phyloP scores from a whole-genome alignment of 2,329 filamentous ascomycete species.

The Xylaria arbuscula region DNA sequence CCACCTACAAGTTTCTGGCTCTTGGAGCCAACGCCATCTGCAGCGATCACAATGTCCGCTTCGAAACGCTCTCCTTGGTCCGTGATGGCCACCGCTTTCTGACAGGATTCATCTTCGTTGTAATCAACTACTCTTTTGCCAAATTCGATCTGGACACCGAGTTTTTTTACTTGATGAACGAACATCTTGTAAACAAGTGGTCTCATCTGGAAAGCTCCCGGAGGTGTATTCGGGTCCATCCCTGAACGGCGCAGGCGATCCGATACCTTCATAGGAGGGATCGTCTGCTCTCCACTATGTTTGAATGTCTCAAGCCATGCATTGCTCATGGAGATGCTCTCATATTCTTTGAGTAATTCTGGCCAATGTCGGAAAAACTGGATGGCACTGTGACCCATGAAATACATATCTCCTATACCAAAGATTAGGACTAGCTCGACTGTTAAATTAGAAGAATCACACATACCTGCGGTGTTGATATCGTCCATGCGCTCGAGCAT shows the following conservation, averaged over 20 bases:
- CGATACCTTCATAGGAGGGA: constrained; percentile 60
- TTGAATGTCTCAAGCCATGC: constrained; percentile 67
- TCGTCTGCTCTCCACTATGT: constrained; percentile 61
- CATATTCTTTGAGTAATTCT: constrained; percentile 62
- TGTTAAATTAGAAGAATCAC: background rate
- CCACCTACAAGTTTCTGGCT: constrained; percentile 57
- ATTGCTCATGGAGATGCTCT: constrained; percentile 63
- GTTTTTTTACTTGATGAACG: constrained; percentile 58
- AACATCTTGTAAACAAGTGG: constrained; percentile 67
- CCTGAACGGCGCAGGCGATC: constrained; percentile 58
- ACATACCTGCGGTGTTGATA: constrained; percentile 63
- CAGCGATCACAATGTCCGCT: constrained; percentile 61
- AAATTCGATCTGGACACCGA: constrained; percentile 60
- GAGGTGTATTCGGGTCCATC: constrained; percentile 58
- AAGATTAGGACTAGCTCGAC: constrained; percentile 23
- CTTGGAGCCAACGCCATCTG: constrained; percentile 60
- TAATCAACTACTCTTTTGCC: constrained; percentile 62
- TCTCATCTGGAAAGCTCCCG: constrained; percentile 66
- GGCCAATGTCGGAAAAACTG: constrained; percentile 67
- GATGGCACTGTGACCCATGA: constrained; percentile 67
- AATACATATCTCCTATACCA: constrained; percentile 66
- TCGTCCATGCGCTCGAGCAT: constrained; percentile 60
- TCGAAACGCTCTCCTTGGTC: constrained; percentile 61
- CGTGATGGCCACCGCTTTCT: constrained; percentile 60
- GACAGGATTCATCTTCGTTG: constrained; percentile 56